These are phyloP conservation scores for Austropuccinia psidii DNA, from an alignment of 1,284 basidiomycete species.

Conservation along the genomic window DNA sequence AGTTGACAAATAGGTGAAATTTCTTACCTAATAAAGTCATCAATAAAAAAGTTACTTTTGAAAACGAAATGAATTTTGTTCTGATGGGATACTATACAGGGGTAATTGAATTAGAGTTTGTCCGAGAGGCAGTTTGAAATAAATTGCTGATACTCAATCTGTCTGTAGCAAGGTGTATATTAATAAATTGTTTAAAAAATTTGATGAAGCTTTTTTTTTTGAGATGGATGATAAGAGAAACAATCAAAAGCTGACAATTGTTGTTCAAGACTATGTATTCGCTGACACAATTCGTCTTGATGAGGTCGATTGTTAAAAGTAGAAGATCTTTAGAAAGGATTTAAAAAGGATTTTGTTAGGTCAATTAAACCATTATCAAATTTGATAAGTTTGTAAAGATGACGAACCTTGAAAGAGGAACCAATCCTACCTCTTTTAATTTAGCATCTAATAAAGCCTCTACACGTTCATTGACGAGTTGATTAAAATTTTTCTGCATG, in stretches of 20 bases:
- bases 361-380: background rate
- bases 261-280: conserved; percentile 20
- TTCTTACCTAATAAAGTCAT: no score
- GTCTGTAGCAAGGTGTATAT: background rate
- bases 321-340: background rate
- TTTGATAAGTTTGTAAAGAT: background rate
- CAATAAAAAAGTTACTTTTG: no score
- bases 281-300: background rate
- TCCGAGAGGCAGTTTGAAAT: background rate
- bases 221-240: background rate
- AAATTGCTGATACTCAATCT: conserved; percentile 31
- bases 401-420: background rate
- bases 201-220: background rate
- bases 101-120: no score
- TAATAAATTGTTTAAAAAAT: background rate
- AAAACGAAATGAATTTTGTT: no score
- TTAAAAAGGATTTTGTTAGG: background rate
- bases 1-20: no score
- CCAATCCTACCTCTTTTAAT: background rate
- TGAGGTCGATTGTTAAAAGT: background rate
- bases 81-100: no score
- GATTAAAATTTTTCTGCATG: background rate
- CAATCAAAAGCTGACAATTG: conserved; percentile 23
- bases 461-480: conserved; percentile 9
- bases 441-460: conserved; percentile 20